phyloP scores from a whole-genome alignment of 1,284 basidiomycete species.

The Neotropicomus parvogracilis region DNA sequence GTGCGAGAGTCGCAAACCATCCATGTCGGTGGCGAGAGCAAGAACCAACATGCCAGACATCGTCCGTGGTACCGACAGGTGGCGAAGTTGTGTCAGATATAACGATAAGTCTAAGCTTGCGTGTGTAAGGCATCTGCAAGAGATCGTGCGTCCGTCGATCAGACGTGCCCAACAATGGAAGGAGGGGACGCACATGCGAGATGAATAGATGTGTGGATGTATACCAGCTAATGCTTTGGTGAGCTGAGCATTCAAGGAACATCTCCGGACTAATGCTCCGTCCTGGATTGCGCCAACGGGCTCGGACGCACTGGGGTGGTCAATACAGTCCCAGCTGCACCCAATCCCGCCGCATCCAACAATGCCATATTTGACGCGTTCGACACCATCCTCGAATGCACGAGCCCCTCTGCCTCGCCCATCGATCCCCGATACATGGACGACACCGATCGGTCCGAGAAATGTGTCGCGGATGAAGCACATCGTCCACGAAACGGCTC shows the following conservation, averaged over 20 bases:
- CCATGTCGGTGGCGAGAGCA: no score
- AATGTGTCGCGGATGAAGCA: slow-evolving; percentile 28
- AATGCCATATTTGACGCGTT: slow-evolving; percentile 21
- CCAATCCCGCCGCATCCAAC: slow-evolving; percentile 26
- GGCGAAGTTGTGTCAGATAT: not conserved
- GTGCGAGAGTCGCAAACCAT: no score
- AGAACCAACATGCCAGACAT: no score
- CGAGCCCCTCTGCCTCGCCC: slow-evolving; percentile 2
- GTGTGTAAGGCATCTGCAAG: not conserved
- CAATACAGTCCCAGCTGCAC: not conserved
- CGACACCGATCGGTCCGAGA: slow-evolving; percentile 23
- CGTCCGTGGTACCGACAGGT: no score
- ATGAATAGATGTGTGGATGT: not conserved
- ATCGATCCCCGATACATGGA: slow-evolving; percentile 20
- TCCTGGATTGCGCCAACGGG: slow-evolving; percentile 16
- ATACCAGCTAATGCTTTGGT: no score
- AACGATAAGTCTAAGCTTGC: not conserved
- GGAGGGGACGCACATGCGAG: slow-evolving; percentile 3
- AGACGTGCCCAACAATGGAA: no score
- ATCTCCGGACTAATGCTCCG: not conserved
- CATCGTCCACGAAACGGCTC: slow-evolving; percentile 45
- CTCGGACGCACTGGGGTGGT: slow-evolving; percentile 17
- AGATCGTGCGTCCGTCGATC: not conserved
- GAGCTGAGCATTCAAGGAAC: not conserved
- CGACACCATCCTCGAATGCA: slow-evolving; percentile 20